Evolutionary conservation across 2,329 filamentous ascomycete genomes (phyloP), one percentile per base, ranked within the genome.

Genomic region (Cercospora sp.): DNA sequence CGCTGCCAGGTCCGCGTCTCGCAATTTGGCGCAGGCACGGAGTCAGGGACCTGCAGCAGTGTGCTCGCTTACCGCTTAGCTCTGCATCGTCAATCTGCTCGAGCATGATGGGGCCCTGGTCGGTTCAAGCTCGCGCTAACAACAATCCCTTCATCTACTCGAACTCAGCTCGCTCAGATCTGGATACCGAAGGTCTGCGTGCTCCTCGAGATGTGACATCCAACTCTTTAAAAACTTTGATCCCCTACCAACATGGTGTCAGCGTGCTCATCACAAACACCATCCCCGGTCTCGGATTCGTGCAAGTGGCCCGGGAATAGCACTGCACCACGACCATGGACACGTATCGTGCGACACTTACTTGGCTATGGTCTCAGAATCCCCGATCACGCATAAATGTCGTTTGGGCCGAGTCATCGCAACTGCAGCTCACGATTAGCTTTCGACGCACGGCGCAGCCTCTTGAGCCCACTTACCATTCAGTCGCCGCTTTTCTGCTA

Each of bases 351-450:
- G 37, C 21, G 37, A 55, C 18, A 88, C 91, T 87, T 84, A 97
- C 91, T 87, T 89, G 80, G 90, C 89, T 65, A 97, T 92, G 3
- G 94, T 98, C 79, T 97, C 95, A 68, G 93, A 95, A 80, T 99
- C 95, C 55, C 94, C 95, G 75, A 97, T 90, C 18, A 99, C 87
- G 70, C 92, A 95, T 53, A 99, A 84, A 77, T 95, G 94, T 74
- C 95, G 88, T 82, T 91, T 94, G 5, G 95, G 93, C 72, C 95
- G 88, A 70, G 95, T 99, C 94, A 99, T 98, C 63, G 95, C 94
- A 74, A 98, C 94, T 97, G 74, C 40, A 51, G 8, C 32, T 66
- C 67, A 68, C 6, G 55, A 60, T 66, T 51, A 60, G 63, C 63
- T 59, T 30, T 45, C 32, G 16, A 32, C 18, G 28, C 5, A 40